A percentile compares a stretch with the other conserved stretches of the same genome.
These are phyloP conservation scores for Trichoderma parareesei DNA, from an alignment of 495 filamentous ascomycete species.

Conservation along the genomic window DNA sequence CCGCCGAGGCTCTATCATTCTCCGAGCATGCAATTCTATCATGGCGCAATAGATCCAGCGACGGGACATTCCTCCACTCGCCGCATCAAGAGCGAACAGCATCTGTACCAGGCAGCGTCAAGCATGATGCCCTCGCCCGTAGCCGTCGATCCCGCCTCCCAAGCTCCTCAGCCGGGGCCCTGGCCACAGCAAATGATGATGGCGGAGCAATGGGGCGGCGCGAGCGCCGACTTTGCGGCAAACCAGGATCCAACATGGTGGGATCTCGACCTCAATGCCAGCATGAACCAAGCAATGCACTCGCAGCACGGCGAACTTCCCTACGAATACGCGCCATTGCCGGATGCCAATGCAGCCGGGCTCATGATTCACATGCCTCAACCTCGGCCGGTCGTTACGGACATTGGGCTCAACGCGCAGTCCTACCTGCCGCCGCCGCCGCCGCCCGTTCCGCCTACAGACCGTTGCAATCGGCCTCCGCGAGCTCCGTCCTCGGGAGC, in stretches of 20 bases:
- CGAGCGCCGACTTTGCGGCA: slow-evolving; percentile 20
- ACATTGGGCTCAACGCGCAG: slow-evolving; percentile 11
- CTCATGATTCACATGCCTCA: slow-evolving; percentile 37
- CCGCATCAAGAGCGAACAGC: slow-evolving; percentile 13
- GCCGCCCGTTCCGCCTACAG: slow-evolving; percentile 5
- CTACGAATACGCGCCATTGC: slow-evolving; percentile 2
- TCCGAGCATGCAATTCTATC: slow-evolving; percentile 10
- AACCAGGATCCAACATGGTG: not conserved
- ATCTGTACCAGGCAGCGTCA: not conserved
- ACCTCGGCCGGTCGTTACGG: slow-evolving; percentile 19
- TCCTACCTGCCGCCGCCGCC: slow-evolving; percentile 10
- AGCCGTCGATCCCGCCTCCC: not conserved
- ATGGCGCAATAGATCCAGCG: not conserved
- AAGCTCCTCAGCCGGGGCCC: slow-evolving; percentile 14
- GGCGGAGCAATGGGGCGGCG: slow-evolving; percentile 10
- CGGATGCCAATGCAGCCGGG: slow-evolving; percentile 17
- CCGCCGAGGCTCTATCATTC: not conserved
- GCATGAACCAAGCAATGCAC: slow-evolving; percentile 14
- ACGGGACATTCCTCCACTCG: not conserved
- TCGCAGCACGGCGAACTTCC: slow-evolving; percentile 11
- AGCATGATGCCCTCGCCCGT: not conserved
- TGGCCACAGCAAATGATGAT: slow-evolving; percentile 21
- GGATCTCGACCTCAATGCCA: not conserved
- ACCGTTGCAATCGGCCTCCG: not conserved
- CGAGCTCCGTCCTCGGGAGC: slow-evolving; percentile 9